phyloP scores from a whole-genome alignment of 106 monocot genomes.

The Posidonia australis region DNA sequence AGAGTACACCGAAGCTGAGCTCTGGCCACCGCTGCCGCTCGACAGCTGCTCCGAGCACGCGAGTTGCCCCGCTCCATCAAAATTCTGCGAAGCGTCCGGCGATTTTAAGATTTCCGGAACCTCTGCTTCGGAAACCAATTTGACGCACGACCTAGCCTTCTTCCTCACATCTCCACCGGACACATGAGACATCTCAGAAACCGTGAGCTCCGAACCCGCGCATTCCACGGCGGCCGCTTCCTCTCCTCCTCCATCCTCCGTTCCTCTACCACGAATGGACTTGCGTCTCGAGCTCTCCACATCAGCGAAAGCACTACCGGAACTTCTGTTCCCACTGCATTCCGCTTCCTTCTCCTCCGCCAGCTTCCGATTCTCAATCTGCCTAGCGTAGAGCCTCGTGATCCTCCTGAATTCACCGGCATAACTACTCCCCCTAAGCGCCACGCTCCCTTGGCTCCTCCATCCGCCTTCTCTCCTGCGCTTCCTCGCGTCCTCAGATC shows the following conservation, averaged over 20 bases:
- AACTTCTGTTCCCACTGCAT: background rate
- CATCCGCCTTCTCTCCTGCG: slow-evolving; percentile 1
- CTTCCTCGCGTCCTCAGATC: slow-evolving; percentile 1
- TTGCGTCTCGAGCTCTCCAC: background rate
- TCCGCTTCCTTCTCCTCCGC: background rate
- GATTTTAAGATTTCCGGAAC: background rate
- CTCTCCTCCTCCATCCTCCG: background rate
- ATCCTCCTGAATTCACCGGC: background rate
- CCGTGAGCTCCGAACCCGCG: slow-evolving; percentile 13
- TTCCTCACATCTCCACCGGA: slow-evolving; percentile 12
- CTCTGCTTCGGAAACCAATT: slow-evolving; percentile 14
- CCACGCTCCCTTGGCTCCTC: background rate
- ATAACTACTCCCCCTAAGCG: background rate
- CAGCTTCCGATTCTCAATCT: slow-evolving; percentile 3
- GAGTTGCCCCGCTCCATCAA: slow-evolving; percentile 14
- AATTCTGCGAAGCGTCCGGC: background rate
- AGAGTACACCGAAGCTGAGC: slow-evolving; percentile 20
- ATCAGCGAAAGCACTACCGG: background rate
- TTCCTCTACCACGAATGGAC: background rate
- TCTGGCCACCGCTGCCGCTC: slow-evolving; percentile 4
- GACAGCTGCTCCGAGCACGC: slow-evolving; percentile 55
- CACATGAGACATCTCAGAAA: slow-evolving; percentile 35
- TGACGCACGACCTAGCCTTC: slow-evolving; percentile 20
- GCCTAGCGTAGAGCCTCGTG: slow-evolving; percentile 3
- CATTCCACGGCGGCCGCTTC: background rate